phyloP scores from a whole-genome alignment of 2,329 filamentous ascomycete genomes.

The Cadophora sp. region DNA sequence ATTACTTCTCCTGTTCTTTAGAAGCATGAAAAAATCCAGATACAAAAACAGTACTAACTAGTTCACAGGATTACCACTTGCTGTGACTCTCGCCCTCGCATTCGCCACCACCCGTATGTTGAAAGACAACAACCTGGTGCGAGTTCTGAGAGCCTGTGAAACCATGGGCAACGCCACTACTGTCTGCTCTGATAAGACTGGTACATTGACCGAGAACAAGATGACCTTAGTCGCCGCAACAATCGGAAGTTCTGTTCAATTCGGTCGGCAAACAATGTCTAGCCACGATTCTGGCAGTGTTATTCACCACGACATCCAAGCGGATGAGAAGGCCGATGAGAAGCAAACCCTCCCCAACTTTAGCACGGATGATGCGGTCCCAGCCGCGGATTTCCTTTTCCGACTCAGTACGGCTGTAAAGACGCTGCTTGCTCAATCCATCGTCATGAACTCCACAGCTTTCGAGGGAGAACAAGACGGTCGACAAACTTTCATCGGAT shows the following conservation, averaged over 20 bases:
- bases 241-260: constrained; percentile 63
- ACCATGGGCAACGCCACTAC: constrained; percentile 76
- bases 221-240: constrained; percentile 79
- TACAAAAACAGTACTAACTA: background rate
- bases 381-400: constrained; percentile 35
- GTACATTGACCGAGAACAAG: constrained; percentile 75
- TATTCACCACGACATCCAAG: background rate
- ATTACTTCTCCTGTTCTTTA: background rate
- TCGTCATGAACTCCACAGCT: constrained; percentile 72
- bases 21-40: background rate
- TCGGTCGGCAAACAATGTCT: constrained; percentile 48
- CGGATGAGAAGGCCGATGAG: constrained; percentile 36
- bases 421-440: constrained; percentile 64
- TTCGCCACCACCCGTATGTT: constrained; percentile 72
- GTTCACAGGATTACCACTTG: constrained; percentile 56
- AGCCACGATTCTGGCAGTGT: background rate
- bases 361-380: background rate
- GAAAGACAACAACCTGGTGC: constrained; percentile 73
- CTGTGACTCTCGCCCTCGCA: constrained; percentile 70
- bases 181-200: constrained; percentile 82
- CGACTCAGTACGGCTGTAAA: constrained; percentile 35
- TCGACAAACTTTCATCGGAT: constrained; percentile 68
- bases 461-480: constrained; percentile 71
- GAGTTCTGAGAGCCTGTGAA: constrained; percentile 69
- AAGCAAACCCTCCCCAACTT: background rate